A percentile compares a stretch with the other conserved stretches of the same genome.
Evolutionary conservation across 2,329 filamentous ascomycete species (phyloP).

Genomic region (Penicillium sp.): DNA sequence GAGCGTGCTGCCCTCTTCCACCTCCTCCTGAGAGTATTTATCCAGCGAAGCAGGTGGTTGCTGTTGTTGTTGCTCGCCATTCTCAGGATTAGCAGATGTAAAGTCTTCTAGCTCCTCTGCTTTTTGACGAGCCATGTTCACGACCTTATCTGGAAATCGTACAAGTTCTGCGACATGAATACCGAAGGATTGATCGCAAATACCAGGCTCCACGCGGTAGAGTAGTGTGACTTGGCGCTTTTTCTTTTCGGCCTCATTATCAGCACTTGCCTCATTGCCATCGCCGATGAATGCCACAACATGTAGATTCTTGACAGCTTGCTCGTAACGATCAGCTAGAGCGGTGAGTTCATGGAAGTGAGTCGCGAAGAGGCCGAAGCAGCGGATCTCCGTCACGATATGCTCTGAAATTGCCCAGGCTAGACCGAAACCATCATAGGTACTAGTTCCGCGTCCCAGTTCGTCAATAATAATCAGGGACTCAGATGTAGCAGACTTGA

Average conservation of each 20-base stretch:
- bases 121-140: slow-evolving; percentile 99
- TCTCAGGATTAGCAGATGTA: slow-evolving; percentile 35
- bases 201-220: slow-evolving; percentile 93
- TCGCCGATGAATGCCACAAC: slow-evolving; percentile 89
- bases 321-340: slow-evolving; percentile 78
- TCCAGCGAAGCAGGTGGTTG: slow-evolving; percentile 38
- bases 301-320: slow-evolving; percentile 87
- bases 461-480: slow-evolving; percentile 99
- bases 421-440: slow-evolving; percentile 97
- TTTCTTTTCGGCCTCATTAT: slow-evolving; percentile 54
- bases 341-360: slow-evolving; percentile 98
- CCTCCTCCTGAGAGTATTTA: slow-evolving; percentile 76
- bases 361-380: slow-evolving; percentile 93
- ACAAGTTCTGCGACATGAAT: slow-evolving; percentile 98
- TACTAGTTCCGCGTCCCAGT: slow-evolving; percentile 92
- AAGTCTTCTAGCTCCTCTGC: slow-evolving; percentile 98
- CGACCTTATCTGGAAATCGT: slow-evolving; percentile 93
- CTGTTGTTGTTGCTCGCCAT: slow-evolving; percentile 43
- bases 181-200: slow-evolving; percentile 96
- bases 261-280: slow-evolving; percentile 39
- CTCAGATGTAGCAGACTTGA: slow-evolving; percentile 93
- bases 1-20: slow-evolving; percentile 83
- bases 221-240: slow-evolving; percentile 86
- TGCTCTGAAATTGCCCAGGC: slow-evolving; percentile 99
- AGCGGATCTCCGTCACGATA: slow-evolving; percentile 92